Conservation (phyloP, 2,329 filamentous ascomycete genomes). For the Furcasterigmium sp. region DNA sequence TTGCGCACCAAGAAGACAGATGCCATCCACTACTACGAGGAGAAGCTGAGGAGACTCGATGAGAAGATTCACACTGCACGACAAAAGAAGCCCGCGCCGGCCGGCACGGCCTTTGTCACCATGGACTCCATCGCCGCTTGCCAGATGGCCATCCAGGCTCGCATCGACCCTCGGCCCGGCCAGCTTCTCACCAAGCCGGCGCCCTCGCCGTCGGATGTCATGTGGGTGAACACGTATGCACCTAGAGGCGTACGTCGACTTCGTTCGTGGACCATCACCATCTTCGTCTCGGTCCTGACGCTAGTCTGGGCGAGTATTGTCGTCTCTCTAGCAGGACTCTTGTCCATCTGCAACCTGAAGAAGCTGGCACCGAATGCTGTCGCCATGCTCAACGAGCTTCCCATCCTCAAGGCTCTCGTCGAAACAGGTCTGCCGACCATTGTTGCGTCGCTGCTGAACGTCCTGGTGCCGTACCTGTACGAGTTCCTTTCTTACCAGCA, state of each 20-base stretch:
- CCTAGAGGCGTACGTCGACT: slow-evolving; percentile 67
- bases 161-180: slow-evolving; percentile 84
- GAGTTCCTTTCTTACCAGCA: slow-evolving; percentile 87
- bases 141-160: slow-evolving; percentile 94
- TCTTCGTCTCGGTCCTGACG: slow-evolving; percentile 76
- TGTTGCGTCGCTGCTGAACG: slow-evolving; percentile 79
- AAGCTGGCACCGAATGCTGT: slow-evolving; percentile 68
- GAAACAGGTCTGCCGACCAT: slow-evolving; percentile 85
- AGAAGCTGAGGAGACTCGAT: slow-evolving; percentile 74
- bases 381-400: slow-evolving; percentile 60
- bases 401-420: slow-evolving; percentile 69
- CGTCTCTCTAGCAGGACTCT: slow-evolving; percentile 68
- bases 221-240: slow-evolving; percentile 91
- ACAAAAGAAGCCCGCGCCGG: slow-evolving; percentile 70
- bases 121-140: slow-evolving; percentile 92
- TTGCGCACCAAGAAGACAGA: slow-evolving; percentile 71
- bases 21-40: slow-evolving; percentile 91
- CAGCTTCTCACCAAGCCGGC: slow-evolving; percentile 80
- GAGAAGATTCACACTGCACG: slow-evolving; percentile 66
- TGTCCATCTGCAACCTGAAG: slow-evolving; percentile 77
- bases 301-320: slow-evolving; percentile 85
- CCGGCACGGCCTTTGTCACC: slow-evolving; percentile 87
- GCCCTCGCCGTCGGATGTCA: slow-evolving; percentile 84
- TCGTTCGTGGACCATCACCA: slow-evolving; percentile 77
- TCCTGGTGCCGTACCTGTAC: slow-evolving; percentile 89